Conservation (phyloP, 352 stramenopile species). For the Thraustochytrium sp. region DNA sequence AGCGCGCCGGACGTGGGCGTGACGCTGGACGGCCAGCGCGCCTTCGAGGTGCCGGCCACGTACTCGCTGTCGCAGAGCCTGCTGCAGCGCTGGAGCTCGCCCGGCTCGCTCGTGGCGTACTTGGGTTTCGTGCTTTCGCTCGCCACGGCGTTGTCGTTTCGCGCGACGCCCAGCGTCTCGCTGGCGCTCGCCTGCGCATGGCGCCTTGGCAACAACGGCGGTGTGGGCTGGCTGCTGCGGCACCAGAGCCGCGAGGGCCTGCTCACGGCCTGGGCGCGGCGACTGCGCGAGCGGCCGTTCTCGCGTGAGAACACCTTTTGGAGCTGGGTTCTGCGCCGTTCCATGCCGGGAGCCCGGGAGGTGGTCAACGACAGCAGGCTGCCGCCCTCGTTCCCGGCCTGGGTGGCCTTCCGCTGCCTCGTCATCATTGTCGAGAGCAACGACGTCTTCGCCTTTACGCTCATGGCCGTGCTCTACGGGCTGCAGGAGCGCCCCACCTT, state of each 20-base stretch:
- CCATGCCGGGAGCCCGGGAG: slow-evolving; percentile 1
- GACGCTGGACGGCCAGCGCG: slow-evolving; percentile 18
- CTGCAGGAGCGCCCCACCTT: background rate
- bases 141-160: background rate
- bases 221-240: background rate
- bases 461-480: slow-evolving; percentile 20
- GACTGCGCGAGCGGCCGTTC: background rate
- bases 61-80: background rate
- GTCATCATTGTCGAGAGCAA: slow-evolving; percentile 30
- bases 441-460: slow-evolving; percentile 34
- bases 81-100: background rate
- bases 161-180: background rate
- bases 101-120: background rate
- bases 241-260: background rate
- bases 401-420: slow-evolving; percentile 12
- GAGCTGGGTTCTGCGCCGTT: background rate
- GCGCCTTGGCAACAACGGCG: slow-evolving; percentile 16
- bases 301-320: background rate
- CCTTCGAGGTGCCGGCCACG: slow-evolving; percentile 14
- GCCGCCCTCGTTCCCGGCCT: slow-evolving; percentile 25
- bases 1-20: background rate
- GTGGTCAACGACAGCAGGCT: slow-evolving; percentile 16
- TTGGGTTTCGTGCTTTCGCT: background rate
- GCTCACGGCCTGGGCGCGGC: background rate
- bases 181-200: background rate